Base-by-base conservation (phyloP, 2,329 filamentous ascomycete genomes). In the Penicillium vulpinum region DNA sequence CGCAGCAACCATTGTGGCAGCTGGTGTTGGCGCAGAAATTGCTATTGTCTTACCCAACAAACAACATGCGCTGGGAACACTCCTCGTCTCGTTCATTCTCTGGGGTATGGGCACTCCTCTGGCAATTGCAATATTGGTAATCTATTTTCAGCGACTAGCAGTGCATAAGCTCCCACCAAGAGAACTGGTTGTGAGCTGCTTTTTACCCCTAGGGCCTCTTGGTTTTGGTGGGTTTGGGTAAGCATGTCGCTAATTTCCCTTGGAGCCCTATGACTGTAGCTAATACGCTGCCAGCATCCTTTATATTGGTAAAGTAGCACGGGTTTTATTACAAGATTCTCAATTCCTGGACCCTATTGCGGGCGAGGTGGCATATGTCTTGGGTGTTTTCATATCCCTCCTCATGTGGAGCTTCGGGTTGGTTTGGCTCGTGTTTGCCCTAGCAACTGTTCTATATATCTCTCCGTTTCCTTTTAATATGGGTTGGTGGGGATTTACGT, bases 61-160 rank as follows among this genome's bases (percentile, higher is more conserved):
- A 1, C 70, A 78, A 18, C 80, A 85, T 61, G 84, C 84, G 4
- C 70, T 88, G 21, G 81, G 80, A 36, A 90, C 88, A 0, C 66
- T 90, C 22, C 74, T 89, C n/a, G 78, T 78, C 16, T 86, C 81
- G 3, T 91, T 90, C 67, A 76, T 89, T 16, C 81, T 90, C 62
- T 90, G 85, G 86, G 87, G 87, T 0, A 83, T 85, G 56, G 85
- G 86, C 5, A 79, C 80, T 2, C 83, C 82, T 0, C 73, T 90
- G 49, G 83, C 86, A 2, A 81, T 86, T 70, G 79, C 81, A 40
- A 81, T 89, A 21, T 75, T 90, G 26, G 84, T 84, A 11, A 81
- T 90, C 36, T 91, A 90, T 72, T 89, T 88, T 67, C 84, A 88
- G 57, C 85, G 88, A 11, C 77, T 91, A 10, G 85, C 84, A 4